These are phyloP conservation scores for Oryza coarctata DNA, from an alignment of 176 grass and related monocot genomes.

Conservation along the genomic window DNA sequence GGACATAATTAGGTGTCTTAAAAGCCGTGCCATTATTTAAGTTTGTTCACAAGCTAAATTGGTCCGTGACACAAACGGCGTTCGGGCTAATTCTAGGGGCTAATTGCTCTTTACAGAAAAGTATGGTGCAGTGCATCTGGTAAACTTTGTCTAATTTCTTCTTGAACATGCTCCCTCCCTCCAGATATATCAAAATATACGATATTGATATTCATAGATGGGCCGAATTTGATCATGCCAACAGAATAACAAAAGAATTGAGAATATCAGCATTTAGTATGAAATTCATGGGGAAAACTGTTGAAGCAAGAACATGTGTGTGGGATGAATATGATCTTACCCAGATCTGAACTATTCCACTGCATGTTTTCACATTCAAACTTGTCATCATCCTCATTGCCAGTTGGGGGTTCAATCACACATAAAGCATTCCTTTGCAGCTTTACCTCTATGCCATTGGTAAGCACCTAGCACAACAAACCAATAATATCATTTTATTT, in stretches of 20 bases:
- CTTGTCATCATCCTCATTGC: conserved; percentile 63
- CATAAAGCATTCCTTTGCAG: conserved; percentile 76
- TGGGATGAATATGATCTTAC: conserved; percentile 28
- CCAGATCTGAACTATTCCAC: conserved; percentile 55
- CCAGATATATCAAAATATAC: not conserved
- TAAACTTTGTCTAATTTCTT: not conserved
- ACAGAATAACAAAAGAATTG: not conserved
- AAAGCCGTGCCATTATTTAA: not conserved
- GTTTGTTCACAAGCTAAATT: not conserved
- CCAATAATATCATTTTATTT: not conserved
- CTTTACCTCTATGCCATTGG: conserved; percentile 79
- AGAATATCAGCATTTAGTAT: not conserved
- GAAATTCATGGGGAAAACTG: not conserved
- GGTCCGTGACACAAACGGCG: not conserved
- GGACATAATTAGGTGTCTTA: not conserved
- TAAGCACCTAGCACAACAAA: conserved; percentile 51
- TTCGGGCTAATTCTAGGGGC: not conserved
- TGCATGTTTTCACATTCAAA: conserved; percentile 54
- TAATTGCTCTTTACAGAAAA: not conserved
- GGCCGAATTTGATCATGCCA: not conserved
- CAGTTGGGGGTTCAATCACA: conserved; percentile 69
- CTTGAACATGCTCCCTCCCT: not conserved
- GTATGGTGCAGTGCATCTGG: not conserved
- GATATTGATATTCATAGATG: not conserved
- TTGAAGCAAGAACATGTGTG: not conserved